Base-by-base conservation (phyloP, 2,329 filamentous ascomycete genomes). In the Canariomyces notabilis region DNA sequence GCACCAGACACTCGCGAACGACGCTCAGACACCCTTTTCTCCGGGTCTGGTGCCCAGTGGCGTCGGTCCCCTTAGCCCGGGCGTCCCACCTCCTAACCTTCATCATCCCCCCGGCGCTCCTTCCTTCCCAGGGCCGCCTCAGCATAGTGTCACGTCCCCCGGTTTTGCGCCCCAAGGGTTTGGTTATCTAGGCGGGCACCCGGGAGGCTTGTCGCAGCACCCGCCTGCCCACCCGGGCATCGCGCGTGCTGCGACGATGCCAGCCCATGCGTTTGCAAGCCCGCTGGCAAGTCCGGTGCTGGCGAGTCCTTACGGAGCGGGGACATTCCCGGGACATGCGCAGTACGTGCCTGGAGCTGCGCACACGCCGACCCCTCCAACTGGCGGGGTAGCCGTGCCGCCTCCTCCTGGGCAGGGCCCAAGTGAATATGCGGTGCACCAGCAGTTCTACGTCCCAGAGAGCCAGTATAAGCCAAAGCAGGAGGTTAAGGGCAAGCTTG, bases 371-470 rank as follows among this genome's bases (percentile, higher is more conserved):
- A 62, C 67, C 42, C 61, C 62, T 6, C 64, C 64, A 3, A 49
- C 61, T 5, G 56, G 68, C 15, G 68, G 61, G 38, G 63, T 67
- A 0, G 66, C 66, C 8, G 61, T 67, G 15, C 60, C 67, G 6
- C 63, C 72, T 12, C 75, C 76, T 2, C 60, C 65, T 4, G 62
- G 71, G 8, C 74, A 74, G 4, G 33, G 51, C 57, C 51, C 50
- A 50, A 9, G 51, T 38, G 76, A 79, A 40, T 86, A 83, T 49
- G 63, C 66, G 6, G 66, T 88, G 34, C 86, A 89, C 57, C 75
- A 80, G 58, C 84, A 88, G 63, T 66, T 80, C 15, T 89, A 89
- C 60, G 67, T 79, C 44, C 86, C 85, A 1, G 81, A 85, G 62
- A 66, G 67, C 5, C 68, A 71, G 29, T 71, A 73, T 33, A 64